Base-by-base conservation (phyloP, 495 filamentous ascomycete species). In the Opeltia flavorubescens region DNA sequence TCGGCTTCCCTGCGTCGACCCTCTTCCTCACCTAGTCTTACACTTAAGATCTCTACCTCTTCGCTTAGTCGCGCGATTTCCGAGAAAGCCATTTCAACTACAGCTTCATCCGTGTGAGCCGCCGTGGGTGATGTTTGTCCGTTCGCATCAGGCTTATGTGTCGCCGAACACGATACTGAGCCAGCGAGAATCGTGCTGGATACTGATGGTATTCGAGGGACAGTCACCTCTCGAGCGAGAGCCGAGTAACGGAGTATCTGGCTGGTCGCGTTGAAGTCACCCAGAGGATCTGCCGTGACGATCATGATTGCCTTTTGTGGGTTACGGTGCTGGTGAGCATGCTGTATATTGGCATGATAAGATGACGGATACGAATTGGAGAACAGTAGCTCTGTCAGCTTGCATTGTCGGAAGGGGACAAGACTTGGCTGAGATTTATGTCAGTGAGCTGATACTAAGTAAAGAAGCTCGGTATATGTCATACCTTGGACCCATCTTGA, bases 211-310 rank as follows among this genome's bases (percentile, higher is more conserved):
- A 89, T 78, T 21, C 89, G 79, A 2, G 89, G 89, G 3, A 95
- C 86, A 0, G 93, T 93, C 13, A 95, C 82, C 65, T 98, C 91
- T 1, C 86, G 77, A 0, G 91, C 93, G 4, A 96, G 72, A 7
- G 91, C 93, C 23, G 87, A 94, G 59, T 98, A 98, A 12, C 91
- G 83, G 4, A 98, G 69, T 28, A 98, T 96, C 61, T 98, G 91
- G 20, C 84, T 87, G 0, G 93, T 96, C 17, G 91, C 86, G 55
- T 96, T 95, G 68, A 86, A 95, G 60, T 98, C 91, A 11, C 93
- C 91, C 13, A 84, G 55, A 0, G 91, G 89, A 58, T 98, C 91
- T 0, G 93, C 91, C 1, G 91, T 94, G 17, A 96, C 93, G 35
- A 96, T 83, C 91, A 98, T 96, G 55, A 89, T 75, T 0, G 83